These are phyloP conservation scores for Scutellaria barbata DNA, from an alignment of 257 asterid species.

Conservation along the genomic window DNA sequence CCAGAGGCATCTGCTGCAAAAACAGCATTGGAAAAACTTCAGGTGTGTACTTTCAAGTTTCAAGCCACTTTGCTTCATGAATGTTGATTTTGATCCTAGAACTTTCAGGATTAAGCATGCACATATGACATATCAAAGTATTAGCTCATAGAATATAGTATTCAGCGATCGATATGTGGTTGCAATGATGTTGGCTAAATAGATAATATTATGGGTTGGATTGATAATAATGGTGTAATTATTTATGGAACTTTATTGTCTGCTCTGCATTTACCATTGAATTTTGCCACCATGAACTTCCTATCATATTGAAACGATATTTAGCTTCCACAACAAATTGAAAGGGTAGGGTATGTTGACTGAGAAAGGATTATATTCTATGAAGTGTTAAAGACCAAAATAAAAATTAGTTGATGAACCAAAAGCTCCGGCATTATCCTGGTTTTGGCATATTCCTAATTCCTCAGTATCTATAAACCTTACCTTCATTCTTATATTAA, in stretches of 20 bases:
- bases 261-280: constrained; percentile 3
- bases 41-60: constrained; percentile 46
- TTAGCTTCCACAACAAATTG: constrained; percentile 6
- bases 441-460: background rate
- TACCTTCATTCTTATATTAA: background rate
- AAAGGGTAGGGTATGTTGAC: background rate
- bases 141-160: constrained; percentile 15
- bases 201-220: background rate
- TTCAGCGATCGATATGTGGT: constrained; percentile 26
- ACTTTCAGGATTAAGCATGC: constrained; percentile 19
- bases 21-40: constrained; percentile 83
- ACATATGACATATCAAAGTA: background rate
- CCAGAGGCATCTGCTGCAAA: constrained; percentile 66
- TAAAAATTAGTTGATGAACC: background rate
- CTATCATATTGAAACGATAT: background rate
- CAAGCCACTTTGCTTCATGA: background rate
- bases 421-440: constrained; percentile 15
- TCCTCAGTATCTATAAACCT: background rate
- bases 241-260: background rate
- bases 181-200: background rate
- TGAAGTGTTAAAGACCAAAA: background rate
- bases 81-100: constrained; percentile 16
- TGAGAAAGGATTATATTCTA: constrained; percentile 1
- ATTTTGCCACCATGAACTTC: background rate
- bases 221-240: background rate